phyloP scores from a whole-genome alignment of 257 asterid genomes.

The Gardenia jasminoides region DNA sequence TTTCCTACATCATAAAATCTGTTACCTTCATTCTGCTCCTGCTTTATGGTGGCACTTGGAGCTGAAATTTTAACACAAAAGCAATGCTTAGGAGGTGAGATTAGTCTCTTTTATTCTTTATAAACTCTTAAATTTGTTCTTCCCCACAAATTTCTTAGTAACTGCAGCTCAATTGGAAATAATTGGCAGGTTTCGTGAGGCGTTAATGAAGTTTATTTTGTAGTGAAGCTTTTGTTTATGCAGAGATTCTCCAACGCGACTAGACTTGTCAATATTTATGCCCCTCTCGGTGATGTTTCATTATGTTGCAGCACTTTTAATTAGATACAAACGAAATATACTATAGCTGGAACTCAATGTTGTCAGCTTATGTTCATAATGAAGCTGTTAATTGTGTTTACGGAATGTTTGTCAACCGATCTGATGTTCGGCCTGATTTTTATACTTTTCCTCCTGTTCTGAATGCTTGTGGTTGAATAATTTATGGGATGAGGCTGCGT shows the following conservation, averaged over 20 bases:
- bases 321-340: conserved; percentile 49
- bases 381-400: conserved; percentile 58
- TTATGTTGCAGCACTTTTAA: conserved; percentile 47
- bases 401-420: conserved; percentile 53
- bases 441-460: conserved; percentile 70
- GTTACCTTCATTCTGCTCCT: too few relatives aligned
- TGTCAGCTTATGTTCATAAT: conserved; percentile 63
- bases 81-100: too few relatives aligned
- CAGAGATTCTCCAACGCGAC: conserved; percentile 45
- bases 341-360: conserved; percentile 77
- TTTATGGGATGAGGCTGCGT: conserved; percentile 62
- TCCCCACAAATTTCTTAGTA: too few relatives aligned
- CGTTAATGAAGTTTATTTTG: too few relatives aligned
- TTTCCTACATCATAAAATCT: too few relatives aligned
- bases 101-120: too few relatives aligned
- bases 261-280: conserved; percentile 63
- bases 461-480: conserved; percentile 59
- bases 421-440: conserved; percentile 70
- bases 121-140: too few relatives aligned
- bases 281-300: conserved; percentile 60
- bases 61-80: too few relatives aligned
- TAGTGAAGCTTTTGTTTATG: too few relatives aligned
- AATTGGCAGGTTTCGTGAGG: too few relatives aligned
- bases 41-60: too few relatives aligned
- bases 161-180: too few relatives aligned